Conservation (phyloP, 177 flowering plant species). For the Tripterygium wilfordii region DNA sequence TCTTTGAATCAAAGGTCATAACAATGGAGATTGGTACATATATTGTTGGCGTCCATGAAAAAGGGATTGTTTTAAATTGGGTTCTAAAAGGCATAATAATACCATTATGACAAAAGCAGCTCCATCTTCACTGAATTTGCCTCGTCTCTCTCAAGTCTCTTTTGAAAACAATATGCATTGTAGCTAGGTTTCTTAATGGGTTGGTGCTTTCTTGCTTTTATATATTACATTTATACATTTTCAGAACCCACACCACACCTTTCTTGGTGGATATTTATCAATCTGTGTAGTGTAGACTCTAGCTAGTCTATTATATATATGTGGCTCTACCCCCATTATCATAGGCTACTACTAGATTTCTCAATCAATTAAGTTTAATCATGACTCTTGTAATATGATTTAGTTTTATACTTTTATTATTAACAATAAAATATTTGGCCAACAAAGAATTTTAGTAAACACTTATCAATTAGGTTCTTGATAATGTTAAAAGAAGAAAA, state of each 20-base stretch:
- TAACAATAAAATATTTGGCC: conserved; percentile 11
- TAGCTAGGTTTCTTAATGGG: conserved; percentile 22
- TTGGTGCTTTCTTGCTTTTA: conserved; percentile 11
- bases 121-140: conserved; percentile 12
- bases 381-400: conserved; percentile 12
- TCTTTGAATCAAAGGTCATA: conserved; percentile 27
- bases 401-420: conserved; percentile 4
- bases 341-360: conserved; percentile 10
- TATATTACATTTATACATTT: conserved; percentile 24
- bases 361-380: conserved; percentile 18
- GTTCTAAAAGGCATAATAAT: conserved; percentile 16
- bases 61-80: conserved; percentile 19
- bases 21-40: neutral
- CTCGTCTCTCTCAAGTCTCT: conserved; percentile 1
- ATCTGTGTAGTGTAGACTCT: too few species aligned
- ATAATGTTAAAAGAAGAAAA: conserved; percentile 4
- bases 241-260: conserved; percentile 19
- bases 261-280: conserved; percentile 29
- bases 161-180: conserved; percentile 15
- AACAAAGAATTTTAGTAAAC: neutral
- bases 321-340: conserved; percentile 26
- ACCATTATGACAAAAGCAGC: conserved; percentile 33
- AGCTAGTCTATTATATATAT: too few species aligned
- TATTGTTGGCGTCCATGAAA: conserved; percentile 13
- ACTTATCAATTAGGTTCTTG: conserved; percentile 4